phyloP scores from a whole-genome alignment of 2,329 filamentous ascomycete species.

The Phaeosphaeriaceae sp. region DNA sequence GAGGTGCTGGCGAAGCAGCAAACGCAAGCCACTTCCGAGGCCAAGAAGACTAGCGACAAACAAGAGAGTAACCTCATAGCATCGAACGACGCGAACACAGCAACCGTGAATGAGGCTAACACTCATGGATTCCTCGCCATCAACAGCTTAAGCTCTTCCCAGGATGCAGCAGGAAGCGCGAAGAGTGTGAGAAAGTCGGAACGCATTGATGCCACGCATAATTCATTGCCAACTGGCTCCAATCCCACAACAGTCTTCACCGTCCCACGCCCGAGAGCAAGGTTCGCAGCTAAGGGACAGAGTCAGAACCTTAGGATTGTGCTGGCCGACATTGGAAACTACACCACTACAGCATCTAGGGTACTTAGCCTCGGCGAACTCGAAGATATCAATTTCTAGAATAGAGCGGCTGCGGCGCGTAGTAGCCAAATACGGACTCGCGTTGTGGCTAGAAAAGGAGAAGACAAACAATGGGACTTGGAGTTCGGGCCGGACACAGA shows the following conservation, averaged over 20 bases:
- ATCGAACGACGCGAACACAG: conserved; percentile 8
- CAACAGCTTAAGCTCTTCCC: conserved; percentile 14
- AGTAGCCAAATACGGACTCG: too few relatives aligned
- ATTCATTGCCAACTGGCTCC: conserved; percentile 10
- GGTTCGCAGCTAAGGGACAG: conserved; percentile 9
- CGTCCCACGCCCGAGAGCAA: conserved; percentile 11
- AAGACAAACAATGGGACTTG: too few relatives aligned
- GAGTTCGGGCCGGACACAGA: too few relatives aligned
- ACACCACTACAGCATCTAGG: too few relatives aligned
- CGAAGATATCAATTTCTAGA: too few relatives aligned
- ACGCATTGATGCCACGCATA: conserved; percentile 11
- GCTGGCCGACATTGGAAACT: not conserved
- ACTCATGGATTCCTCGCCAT: conserved; percentile 13
- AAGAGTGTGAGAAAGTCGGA: conserved; percentile 13
- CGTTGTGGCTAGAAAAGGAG: too few relatives aligned
- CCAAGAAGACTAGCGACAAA: not conserved
- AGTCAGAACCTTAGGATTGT: conserved; percentile 14
- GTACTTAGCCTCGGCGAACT: too few relatives aligned
- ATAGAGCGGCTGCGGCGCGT: too few relatives aligned
- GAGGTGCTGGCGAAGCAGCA: conserved; percentile 16
- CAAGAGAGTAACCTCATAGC: conserved; percentile 12
- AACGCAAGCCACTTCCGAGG: conserved; percentile 9
- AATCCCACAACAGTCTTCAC: conserved; percentile 13
- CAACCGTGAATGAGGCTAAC: conserved; percentile 9
- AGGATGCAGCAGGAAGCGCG: conserved; percentile 6